These are phyloP conservation scores for Persicaria tinctoria DNA, from an alignment of 148 eudicot species.

Conservation along the genomic window DNA sequence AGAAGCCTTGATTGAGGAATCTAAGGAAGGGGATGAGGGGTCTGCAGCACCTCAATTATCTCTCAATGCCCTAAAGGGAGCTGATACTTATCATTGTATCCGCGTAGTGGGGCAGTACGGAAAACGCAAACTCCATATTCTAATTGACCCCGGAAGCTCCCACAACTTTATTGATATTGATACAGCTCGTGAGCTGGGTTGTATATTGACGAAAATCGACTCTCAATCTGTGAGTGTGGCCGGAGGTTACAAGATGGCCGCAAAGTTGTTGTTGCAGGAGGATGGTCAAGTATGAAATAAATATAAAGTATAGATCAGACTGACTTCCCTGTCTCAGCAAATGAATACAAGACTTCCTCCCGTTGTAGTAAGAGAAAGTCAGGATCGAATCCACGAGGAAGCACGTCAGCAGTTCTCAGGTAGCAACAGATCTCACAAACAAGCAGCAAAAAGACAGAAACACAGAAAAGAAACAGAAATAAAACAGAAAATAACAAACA, in stretches of 20 bases:
- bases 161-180: conserved; percentile 8
- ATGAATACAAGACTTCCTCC: no score
- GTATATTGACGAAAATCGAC: not conserved
- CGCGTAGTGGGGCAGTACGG: not conserved
- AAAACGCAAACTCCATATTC: not conserved
- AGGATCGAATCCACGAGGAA: no score
- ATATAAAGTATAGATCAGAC: no score
- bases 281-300: no score
- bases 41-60: not conserved
- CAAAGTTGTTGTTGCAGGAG: not conserved
- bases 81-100: not conserved
- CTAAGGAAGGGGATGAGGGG: not conserved
- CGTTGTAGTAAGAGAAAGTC: no score
- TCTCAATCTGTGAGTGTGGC: not conserved
- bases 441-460: no score
- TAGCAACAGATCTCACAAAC: no score
- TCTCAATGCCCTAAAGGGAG: not conserved
- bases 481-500: no score
- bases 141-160: conserved; percentile 10
- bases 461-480: no score
- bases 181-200: not conserved
- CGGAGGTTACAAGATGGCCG: not conserved
- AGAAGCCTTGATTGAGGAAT: not conserved
- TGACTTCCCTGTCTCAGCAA: no score
- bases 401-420: no score